Percentiles rank a stretch among this genome's conserved stretches.
phyloP scores from a whole-genome alignment of 345 rosid species.

The Toxicodendron radicans region DNA sequence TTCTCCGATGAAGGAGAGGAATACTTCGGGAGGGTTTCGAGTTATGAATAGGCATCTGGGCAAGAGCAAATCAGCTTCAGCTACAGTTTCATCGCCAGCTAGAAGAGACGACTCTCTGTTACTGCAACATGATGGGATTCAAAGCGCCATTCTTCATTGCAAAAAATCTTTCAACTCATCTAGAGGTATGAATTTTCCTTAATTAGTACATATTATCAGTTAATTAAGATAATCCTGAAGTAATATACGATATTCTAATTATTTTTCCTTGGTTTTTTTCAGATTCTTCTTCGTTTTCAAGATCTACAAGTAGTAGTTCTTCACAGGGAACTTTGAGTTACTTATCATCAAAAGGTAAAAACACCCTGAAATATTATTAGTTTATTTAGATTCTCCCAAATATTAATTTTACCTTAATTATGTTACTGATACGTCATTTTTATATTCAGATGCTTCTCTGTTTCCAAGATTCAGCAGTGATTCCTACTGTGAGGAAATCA shows the following conservation, averaged over 20 bases:
- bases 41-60: conserved; percentile 52
- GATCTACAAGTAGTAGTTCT: conserved; percentile 47
- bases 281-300: conserved; percentile 44
- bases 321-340: conserved; percentile 43
- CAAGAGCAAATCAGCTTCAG: conserved; percentile 73
- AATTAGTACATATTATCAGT: not conserved
- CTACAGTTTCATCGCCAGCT: conserved; percentile 51
- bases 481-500: conserved; percentile 28
- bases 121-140: conserved; percentile 89
- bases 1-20: conserved; percentile 41
- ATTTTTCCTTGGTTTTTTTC: conserved; percentile 2
- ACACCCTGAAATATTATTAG: not conserved
- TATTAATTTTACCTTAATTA: not conserved
- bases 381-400: not conserved
- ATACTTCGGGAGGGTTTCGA: conserved; percentile 45
- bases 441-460: conserved; percentile 37
- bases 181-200: conserved; percentile 28
- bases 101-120: conserved; percentile 84
- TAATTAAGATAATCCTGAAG: too few relatives aligned
- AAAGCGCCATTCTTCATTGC: conserved; percentile 95
- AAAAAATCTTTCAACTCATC: conserved; percentile 75
- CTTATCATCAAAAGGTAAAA: conserved; percentile 48
- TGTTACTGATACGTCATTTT: not conserved
- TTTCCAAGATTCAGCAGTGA: conserved; percentile 39
- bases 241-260: not conserved